Percentiles rank a stretch among this genome's conserved stretches.
Conservation (phyloP, 176 grass and related monocot species). For the Carex kokanica region DNA sequence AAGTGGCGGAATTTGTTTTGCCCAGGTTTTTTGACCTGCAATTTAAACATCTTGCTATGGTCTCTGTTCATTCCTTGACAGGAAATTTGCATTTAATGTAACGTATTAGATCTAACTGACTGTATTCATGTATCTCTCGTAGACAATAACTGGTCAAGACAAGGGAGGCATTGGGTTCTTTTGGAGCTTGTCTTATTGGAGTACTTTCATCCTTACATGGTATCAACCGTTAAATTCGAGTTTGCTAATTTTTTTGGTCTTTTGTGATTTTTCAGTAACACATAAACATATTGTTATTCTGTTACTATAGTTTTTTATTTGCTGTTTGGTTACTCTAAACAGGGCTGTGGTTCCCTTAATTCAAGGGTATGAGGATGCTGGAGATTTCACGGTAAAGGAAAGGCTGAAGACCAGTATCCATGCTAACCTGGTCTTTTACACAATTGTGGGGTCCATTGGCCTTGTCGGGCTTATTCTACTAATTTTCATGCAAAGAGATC, state of each 20-base stretch:
- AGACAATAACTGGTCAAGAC: slow-evolving; percentile 68
- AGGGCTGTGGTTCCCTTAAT: slow-evolving; percentile 97
- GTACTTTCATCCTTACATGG: slow-evolving; percentile 99
- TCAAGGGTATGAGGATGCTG: slow-evolving; percentile 99
- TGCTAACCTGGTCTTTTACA: slow-evolving; percentile 93
- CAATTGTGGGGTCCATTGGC: slow-evolving; percentile 90
- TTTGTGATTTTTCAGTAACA: slow-evolving; percentile 11
- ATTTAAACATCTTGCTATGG: not conserved
- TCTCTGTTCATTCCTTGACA: not conserved
- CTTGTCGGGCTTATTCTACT: slow-evolving; percentile 92
- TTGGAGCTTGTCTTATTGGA: slow-evolving; percentile 99
- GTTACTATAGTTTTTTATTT: slow-evolving; percentile 6
- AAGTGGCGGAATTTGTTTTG: too few relatives aligned
- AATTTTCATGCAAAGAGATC: slow-evolving; percentile 72
- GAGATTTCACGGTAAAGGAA: slow-evolving; percentile 97
- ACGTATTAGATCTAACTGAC: slow-evolving; percentile 21
- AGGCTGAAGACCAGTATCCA: slow-evolving; percentile 92
- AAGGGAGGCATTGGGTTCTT: slow-evolving; percentile 93
- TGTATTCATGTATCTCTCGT: slow-evolving; percentile 14
- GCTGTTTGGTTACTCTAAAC: slow-evolving; percentile 38
- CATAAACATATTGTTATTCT: not conserved
- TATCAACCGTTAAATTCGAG: slow-evolving; percentile 26
- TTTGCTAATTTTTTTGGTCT: slow-evolving; percentile 21
- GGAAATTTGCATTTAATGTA: not conserved
- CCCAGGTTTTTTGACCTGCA: not conserved